A percentile compares a stretch with the other conserved stretches of the same genome.
These are phyloP conservation scores for Coemansia sp. DNA, from an alignment of 192 early-diverging fungal genomes.

Conservation along the genomic window DNA sequence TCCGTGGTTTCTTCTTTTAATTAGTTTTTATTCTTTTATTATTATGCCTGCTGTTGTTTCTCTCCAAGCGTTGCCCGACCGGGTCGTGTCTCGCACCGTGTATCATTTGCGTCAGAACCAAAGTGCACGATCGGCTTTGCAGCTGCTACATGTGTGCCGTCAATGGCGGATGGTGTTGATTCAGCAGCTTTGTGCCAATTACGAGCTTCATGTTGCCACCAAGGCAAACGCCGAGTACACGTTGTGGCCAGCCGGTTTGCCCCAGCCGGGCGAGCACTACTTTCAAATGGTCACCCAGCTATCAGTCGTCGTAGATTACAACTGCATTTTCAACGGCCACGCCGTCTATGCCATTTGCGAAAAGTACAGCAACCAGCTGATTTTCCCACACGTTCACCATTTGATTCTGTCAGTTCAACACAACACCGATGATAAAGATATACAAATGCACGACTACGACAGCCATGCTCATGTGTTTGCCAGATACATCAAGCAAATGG, in stretches of 20 bases:
- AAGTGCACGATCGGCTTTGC: not conserved
- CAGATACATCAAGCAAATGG: constrained; percentile 8
- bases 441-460: constrained; percentile 20
- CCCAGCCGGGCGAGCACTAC: not conserved
- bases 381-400: not conserved
- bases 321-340: constrained; percentile 20
- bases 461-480: constrained; percentile 14
- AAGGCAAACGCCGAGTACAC: not conserved
- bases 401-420: not conserved
- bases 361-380: not conserved
- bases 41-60: not conserved
- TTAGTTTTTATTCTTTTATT: not conserved
- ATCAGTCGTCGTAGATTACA: constrained; percentile 11
- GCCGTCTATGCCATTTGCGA: constrained; percentile 7
- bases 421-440: not conserved
- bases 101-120: not conserved
- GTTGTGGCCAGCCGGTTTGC: constrained; percentile 2
- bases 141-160: not conserved
- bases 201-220: not conserved
- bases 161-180: not conserved
- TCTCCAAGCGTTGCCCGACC: not conserved
- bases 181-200: not conserved
- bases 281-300: constrained; percentile 1
- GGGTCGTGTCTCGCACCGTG: not conserved
- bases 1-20: not conserved